A percentile compares a stretch with the other conserved stretches of the same genome.
Evolutionary conservation across 1,284 basidiomycete genomes (phyloP).

Genomic region (Sanghuangporus baumii): DNA sequence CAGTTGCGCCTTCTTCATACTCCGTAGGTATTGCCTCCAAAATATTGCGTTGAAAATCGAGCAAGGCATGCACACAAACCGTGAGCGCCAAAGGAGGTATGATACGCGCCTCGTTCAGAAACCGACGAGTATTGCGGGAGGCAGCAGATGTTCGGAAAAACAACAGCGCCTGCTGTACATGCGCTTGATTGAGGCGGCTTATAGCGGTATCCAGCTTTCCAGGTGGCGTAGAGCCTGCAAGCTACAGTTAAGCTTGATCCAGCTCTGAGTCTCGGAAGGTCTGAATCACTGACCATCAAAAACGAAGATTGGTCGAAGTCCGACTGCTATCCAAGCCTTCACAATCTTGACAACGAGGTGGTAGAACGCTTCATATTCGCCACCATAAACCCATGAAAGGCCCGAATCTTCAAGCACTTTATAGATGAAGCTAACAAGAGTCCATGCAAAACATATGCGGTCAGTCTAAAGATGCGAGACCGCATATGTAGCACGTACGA

Average conservation of each 20-base stretch:
- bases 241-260: slow-evolving; percentile 2
- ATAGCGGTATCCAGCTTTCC: slow-evolving; percentile 72
- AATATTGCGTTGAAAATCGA: slow-evolving; percentile 31
- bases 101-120: slow-evolving; percentile 67
- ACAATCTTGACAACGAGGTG: slow-evolving; percentile 49
- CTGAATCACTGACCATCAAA: slow-evolving; percentile 73
- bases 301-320: slow-evolving; percentile 77
- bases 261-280: not conserved
- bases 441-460: slow-evolving; percentile 3
- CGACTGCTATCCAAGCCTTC: slow-evolving; percentile 66
- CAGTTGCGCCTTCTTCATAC: slow-evolving; percentile 22
- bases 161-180: slow-evolving; percentile 59
- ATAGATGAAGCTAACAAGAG: slow-evolving; percentile 66
- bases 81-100: slow-evolving; percentile 68
- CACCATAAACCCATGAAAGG: slow-evolving; percentile 82
- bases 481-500: slow-evolving; percentile 57
- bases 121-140: slow-evolving; percentile 66
- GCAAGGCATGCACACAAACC: slow-evolving; percentile 58
- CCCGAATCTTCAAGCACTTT: slow-evolving; percentile 56
- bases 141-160: slow-evolving; percentile 79
- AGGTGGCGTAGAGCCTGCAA: slow-evolving; percentile 61
- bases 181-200: slow-evolving; percentile 51
- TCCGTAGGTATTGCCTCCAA: slow-evolving; percentile 22
- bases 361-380: slow-evolving; percentile 67
- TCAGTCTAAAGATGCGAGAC: slow-evolving; percentile 14